Conservation (phyloP, 164 flowering plant genomes). For the Vitis amurensis region DNA sequence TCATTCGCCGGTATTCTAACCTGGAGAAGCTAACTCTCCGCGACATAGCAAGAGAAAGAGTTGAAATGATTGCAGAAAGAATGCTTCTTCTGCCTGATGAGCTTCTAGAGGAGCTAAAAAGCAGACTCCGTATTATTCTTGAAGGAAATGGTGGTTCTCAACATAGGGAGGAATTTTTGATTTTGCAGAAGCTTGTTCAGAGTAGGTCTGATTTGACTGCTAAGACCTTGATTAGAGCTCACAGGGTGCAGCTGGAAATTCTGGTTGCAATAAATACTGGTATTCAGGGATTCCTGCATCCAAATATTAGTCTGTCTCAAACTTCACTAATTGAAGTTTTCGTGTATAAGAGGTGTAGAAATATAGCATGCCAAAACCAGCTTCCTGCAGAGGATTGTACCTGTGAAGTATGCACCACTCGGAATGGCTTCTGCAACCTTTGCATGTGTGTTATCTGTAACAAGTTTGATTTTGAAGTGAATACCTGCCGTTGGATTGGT, state of each 20-base stretch:
- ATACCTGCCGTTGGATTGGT: constrained; percentile 97
- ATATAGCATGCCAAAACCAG: constrained; percentile 84
- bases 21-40: constrained; percentile 71
- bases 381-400: constrained; percentile 94
- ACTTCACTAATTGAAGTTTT: constrained; percentile 87
- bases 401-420: constrained; percentile 76
- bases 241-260: constrained; percentile 83
- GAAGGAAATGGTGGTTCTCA: constrained; percentile 87
- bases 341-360: constrained; percentile 86
- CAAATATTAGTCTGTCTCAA: constrained; percentile 81
- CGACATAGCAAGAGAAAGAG: constrained; percentile 76
- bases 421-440: constrained; percentile 91
- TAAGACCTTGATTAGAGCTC: constrained; percentile 63
- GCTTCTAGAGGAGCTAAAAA: constrained; percentile 71
- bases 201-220: constrained; percentile 74
- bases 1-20: constrained; percentile 58
- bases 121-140: constrained; percentile 67
- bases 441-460: constrained; percentile 97
- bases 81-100: constrained; percentile 77
- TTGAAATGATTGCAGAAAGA: constrained; percentile 66
- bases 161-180: constrained; percentile 73
- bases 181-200: constrained; percentile 78
- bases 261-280: constrained; percentile 91
- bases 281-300: constrained; percentile 91
- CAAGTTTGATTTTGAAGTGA: constrained; percentile 97